Base-by-base conservation (phyloP, 2,329 filamentous ascomycete genomes). In the Colletotrichum navitas region DNA sequence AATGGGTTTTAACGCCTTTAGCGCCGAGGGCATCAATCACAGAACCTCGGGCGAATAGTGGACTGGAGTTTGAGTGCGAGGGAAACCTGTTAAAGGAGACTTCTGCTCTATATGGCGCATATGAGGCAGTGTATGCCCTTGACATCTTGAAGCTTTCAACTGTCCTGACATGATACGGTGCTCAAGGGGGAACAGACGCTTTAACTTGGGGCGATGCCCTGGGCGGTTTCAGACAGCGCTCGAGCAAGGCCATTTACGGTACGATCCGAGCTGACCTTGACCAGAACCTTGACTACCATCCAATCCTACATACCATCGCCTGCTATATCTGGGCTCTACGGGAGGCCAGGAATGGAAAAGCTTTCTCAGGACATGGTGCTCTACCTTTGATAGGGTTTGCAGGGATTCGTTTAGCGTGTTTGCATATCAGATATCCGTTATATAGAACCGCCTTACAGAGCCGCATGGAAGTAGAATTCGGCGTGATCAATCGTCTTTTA, bases 201-300 rank as follows among this genome's bases (percentile, higher is more conserved):
- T 68, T 18, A 56, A 36, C 59, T 63, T 34, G 41, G 39, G 21
- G n/a, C n/a, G 18, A 43, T 24, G 36, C 59, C 41, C 26, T 36
- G 52, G 51, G 24, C 39, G 34, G 66, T 69, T 69, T 69, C 66
- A 69, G 29, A 54, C 62, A 60, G 11, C 59, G 59, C 62, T 66
- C 24, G 39, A 58, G 16, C 5, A 29, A 36, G 51, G 32, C 66
- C 54, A 60, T 26, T 60, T 18, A 47, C 14, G 24, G n/a, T 24
- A 16, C 26, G 29, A 59, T 52, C 12, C 66, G 66, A 59, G 54
- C 26, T 24, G 8, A 36, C 41, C 52, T 59, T 52, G 61, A 18
- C 32, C 18, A 54, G 43, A 69, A 66, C 24, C n/a, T 39, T 51
- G 10, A 32, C 16, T 18, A 51, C 41, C 29, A 18, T 24, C 16